Base-by-base conservation (phyloP, 2,329 filamentous ascomycete species). In the Pseudogymnoascus sp. region DNA sequence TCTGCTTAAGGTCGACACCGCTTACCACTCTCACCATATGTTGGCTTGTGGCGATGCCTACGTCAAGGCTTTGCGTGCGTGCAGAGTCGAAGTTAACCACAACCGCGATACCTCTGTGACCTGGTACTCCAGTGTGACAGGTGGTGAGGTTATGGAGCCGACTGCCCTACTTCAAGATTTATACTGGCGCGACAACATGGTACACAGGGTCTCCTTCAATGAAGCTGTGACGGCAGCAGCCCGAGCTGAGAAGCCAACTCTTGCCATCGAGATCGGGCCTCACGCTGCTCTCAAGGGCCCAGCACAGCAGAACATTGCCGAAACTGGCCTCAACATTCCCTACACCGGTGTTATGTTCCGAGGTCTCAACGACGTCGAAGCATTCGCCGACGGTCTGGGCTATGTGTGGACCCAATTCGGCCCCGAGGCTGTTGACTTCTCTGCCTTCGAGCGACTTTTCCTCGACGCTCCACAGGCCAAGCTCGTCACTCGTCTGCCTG, bases 161-260 rank as follows among this genome's bases (percentile, higher is more conserved):
- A 31, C 29, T 21, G 38, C 41, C 3, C 62, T 71, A 7, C 66
- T 79, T 1, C 66, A 70, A 21, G 67, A 68, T 1, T 44, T 65
- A 0, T 81, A 80, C 65, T 80, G 79, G 79, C 70, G 4, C 9
- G 66, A 72, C 2, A 82, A 82, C 60, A 68, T 82, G 66, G 61
- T 69, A 0, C 66, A 67, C 1, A 62, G 74, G 1, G 80, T 82
- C 7, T 69, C 75, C 5, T 82, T 79, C 63, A 66, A 73, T 7
- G 66, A 70, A 5, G 79, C 78, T 0, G 63, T 81, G 3, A 58
- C 61, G 29, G 7, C 3, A 17, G 62, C 66, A 4, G 59, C 58
- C 6, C 41, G 38, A 9, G 64, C 67, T 15, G 61, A 51, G 10
- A 62, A 33, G 63, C 21, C 69, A 3, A 68, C 66, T 21, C 60